Evolutionary conservation across 2,329 filamentous ascomycete species (phyloP), one percentile per base, ranked within the genome.

Genomic region (Fusarium dimerum): DNA sequence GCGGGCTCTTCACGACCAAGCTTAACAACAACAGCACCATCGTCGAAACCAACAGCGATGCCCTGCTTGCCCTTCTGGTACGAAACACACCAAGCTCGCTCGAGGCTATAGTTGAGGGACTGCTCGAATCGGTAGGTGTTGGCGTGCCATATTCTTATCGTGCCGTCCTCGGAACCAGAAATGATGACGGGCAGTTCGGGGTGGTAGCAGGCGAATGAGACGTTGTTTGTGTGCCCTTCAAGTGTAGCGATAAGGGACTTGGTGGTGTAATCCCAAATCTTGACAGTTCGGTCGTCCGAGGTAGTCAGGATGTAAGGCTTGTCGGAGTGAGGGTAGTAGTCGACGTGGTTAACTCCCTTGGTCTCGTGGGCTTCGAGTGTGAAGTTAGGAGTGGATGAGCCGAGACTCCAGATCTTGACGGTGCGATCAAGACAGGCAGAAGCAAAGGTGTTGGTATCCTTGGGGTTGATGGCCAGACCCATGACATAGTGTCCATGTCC

Each of bases 231-330:
- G 73, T 99, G 94, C 29, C 94, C 94, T 73, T 99, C 94, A 44
- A 99, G 81, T 3, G 93, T 97, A 30, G 94, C 94, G 69, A 97
- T 97, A 60, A 97, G 80, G 12, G 92, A 94, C 76, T 99, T 99
- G 45, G 92, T 97, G 12, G 93, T 97, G 78, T 99, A 97, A 71
- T 99, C 94, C 93, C 94, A 99, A 50, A 99, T 85, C 80, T 97
- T 97, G 65, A 97, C 91, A 1, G 93, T 97, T 66, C 90, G 86
- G 73, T 97, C 94, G 71, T 99, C 94, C 8, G 92, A 96, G 13
- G 93, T 97, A 20, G 94, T 99, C 59, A 99, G 86, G 43, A 99
- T 86, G 69, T 99, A 97, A 26, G 86, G 86, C 71, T 88, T 88
- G 68, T 88, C 86, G 62, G 84, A 86, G 66, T 87, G 85, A 11